Percentiles rank a stretch among this genome's conserved stretches.
Evolutionary conservation across 768 basidiomycete genomes (phyloP).

Genomic region (Artomyces pyxidatus): DNA sequence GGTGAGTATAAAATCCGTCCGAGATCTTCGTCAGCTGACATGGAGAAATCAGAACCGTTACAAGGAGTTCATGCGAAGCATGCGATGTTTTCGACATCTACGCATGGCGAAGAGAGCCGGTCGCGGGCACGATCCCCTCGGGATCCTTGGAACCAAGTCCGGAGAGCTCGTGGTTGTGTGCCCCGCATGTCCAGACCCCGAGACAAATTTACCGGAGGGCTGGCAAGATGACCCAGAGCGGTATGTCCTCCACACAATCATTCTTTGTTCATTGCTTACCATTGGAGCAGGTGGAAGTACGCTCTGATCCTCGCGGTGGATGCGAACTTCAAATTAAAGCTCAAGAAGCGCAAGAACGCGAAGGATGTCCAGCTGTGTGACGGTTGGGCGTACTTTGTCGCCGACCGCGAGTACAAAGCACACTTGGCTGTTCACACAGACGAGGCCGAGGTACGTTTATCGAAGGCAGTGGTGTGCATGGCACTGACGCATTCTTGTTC

Average conservation of each 20-base stretch:
- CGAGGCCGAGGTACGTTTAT: constrained; percentile 15
- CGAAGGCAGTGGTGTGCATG: constrained; percentile 9
- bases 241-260: background rate
- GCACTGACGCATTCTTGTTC: background rate
- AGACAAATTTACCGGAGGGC: background rate
- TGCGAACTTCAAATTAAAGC: constrained; percentile 7
- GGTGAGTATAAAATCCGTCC: constrained; percentile 5
- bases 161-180: constrained; percentile 4
- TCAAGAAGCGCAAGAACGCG: background rate
- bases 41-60: constrained; percentile 4
- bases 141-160: background rate
- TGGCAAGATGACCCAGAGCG: background rate
- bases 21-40: no score
- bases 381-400: constrained; percentile 1
- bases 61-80: background rate
- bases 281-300: constrained; percentile 2
- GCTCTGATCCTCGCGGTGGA: constrained; percentile 9
- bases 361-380: background rate
- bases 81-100: background rate
- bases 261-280: background rate
- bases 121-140: constrained; percentile 3
- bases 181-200: constrained; percentile 5
- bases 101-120: background rate
- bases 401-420: background rate
- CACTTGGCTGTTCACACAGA: background rate